Evolutionary conservation across 2,329 filamentous ascomycete genomes (phyloP), one percentile per base, ranked within the genome.

Genomic region (Penicillium sp.): DNA sequence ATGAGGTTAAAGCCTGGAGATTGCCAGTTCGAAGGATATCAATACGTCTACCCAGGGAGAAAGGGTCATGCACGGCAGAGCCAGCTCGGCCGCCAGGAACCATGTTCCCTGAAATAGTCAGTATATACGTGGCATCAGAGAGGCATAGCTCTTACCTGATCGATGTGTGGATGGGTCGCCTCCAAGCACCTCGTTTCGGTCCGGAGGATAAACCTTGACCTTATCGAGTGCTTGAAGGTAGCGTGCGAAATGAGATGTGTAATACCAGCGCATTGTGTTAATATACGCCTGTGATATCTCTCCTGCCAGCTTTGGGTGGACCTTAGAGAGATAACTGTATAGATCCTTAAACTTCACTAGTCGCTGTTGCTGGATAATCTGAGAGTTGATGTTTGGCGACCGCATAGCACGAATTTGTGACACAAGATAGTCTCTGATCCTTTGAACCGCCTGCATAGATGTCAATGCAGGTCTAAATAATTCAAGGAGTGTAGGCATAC

Each of bases 251-350:
- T 97, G 90, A 62, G 89, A 94, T 51, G 89, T 77, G 71, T 97
- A 97, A 70, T 99, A 99, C 94, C 94, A 99, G 51, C 92, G 86
- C 91, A 99, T 99, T 0, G 95, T 99, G 72, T 97, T 96, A 78
- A 95, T 88, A 69, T 99, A 99, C 4, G 95, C 94, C 71, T 91
- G 89, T 9, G 87, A 87, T 62, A 99, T 96, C 73, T 99, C 90
- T 51, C 92, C 88, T 9, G 90, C 91, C 6, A 99, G 84, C n/a
- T 85, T 81, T 1, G 89, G 79, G 66, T 97, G 92, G 62, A 93
- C 89, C 64, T 85, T 87, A 57, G 90, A 86, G 32, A 99, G 81
- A 69, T 97, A 99, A 6, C 85, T 82, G 74, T 88, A 99, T 0
- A 97, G 78, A 34, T 96, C 92, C 72, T 90, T 96, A 77, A 92